phyloP scores from a whole-genome alignment of 2,329 filamentous ascomycete genomes.

The Pestalotiopsis sp. region DNA sequence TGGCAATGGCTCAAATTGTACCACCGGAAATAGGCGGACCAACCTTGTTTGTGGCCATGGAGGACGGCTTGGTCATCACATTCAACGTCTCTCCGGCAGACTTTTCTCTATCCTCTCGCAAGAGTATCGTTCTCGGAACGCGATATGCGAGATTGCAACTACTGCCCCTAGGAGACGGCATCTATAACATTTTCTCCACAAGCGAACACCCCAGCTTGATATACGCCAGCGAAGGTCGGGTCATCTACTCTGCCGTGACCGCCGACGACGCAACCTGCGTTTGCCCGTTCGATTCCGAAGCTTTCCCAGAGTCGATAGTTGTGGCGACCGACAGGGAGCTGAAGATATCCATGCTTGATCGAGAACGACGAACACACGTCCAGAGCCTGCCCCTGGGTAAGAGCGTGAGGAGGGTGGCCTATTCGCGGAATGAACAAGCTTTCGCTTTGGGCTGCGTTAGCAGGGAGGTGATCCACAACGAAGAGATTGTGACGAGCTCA shows the following conservation, averaged over 20 bases:
- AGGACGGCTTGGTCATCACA: slow-evolving; percentile 86
- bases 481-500: slow-evolving; percentile 76
- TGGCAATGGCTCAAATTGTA: slow-evolving; percentile 78
- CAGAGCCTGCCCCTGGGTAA: slow-evolving; percentile 76
- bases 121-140: slow-evolving; percentile 82
- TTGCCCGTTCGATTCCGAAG: slow-evolving; percentile 78
- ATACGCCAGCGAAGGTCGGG: slow-evolving; percentile 82
- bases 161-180: slow-evolving; percentile 65
- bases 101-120: slow-evolving; percentile 69
- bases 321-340: slow-evolving; percentile 77
- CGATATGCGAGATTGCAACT: slow-evolving; percentile 80
- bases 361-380: slow-evolving; percentile 84
- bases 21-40: slow-evolving; percentile 57
- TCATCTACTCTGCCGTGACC: slow-evolving; percentile 92
- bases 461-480: slow-evolving; percentile 65
- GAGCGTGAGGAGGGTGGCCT: slow-evolving; percentile 84
- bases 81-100: slow-evolving; percentile 68
- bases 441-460: slow-evolving; percentile 88
- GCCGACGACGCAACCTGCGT: slow-evolving; percentile 82
- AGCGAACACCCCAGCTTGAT: slow-evolving; percentile 94
- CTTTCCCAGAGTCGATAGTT: slow-evolving; percentile 78
- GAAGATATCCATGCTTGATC: slow-evolving; percentile 79
- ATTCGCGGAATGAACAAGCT: slow-evolving; percentile 74
- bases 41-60: slow-evolving; percentile 85
- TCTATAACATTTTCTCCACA: slow-evolving; percentile 85